Base-by-base conservation (phyloP, 371 early-diverging fungal genomes). In the Apophysomyces sp. region DNA sequence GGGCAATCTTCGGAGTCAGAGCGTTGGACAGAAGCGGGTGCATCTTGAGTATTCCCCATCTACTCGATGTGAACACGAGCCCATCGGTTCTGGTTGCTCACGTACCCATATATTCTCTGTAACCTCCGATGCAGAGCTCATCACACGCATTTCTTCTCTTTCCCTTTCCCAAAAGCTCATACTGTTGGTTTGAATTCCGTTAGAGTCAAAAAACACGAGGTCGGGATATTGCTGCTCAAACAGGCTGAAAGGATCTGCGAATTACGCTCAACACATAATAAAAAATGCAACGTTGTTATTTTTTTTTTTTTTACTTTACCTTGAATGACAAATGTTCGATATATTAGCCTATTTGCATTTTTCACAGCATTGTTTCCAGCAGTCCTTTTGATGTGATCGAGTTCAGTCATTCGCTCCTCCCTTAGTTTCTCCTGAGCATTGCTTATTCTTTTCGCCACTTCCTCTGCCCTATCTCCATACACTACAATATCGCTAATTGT, bases 41-140 rank as follows among this genome's bases (percentile, higher is more conserved):
- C 85, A 73, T 87, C 88, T 34, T 78, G 71, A 21, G 82, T 80
- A 62, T 84, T 85, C 27, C 88, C 88, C 18, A 83, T 73, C 87
- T 86, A 61, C 12, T 49, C 18, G 39, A 54, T 18, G 21, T 36
- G 36, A 63, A 51, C 51, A 18, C 3, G 40, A 30, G 13, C 15
- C 39, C 15, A n/a, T 1, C 41, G 8, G 16, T 40, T 32, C 41
- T 57, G 21, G 28, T 13, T 34, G 36, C 31, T 27, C 21, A 62
- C 76, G 72, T 82, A 87, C 86, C 86, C 86, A 88, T 39, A 88
- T 61, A 28, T 81, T 68, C 3, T 65, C 59, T 41, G 86, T 83
- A 39, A 86, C 74, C 65, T 84, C 80, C 2, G 75, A 76, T 1
- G 80, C 83, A n/a, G 73, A 62, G 26, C 85, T 86, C 71, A 88